A percentile compares a stretch with the other conserved stretches of the same genome.
Conservation (phyloP, 352 stramenopile genomes). For the Pilasporangium apinafurcum region DNA sequence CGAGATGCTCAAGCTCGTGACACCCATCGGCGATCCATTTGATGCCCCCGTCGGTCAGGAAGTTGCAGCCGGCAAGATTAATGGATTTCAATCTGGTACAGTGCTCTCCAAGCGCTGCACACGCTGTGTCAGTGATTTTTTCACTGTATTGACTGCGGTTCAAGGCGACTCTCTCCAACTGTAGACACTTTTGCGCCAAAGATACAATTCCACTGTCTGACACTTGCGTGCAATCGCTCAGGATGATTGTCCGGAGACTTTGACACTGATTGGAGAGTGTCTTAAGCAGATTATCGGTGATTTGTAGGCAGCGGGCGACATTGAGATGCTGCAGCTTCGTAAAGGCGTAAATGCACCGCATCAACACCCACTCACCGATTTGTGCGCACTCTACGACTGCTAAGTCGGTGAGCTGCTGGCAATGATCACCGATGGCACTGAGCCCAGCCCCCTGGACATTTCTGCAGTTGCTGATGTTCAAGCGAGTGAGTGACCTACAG, state of each 20-base stretch:
- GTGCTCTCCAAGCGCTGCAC: conserved; percentile 70
- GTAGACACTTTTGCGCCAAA: conserved; percentile 65
- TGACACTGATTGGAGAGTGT: conserved; percentile 69
- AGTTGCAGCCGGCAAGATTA: conserved; percentile 76
- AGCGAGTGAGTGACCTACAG: conserved; percentile 32
- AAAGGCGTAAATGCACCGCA: conserved; percentile 58
- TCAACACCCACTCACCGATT: conserved; percentile 63
- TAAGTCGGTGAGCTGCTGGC: conserved; percentile 24
- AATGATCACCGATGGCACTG: conserved; percentile 56
- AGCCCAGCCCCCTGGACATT: conserved; percentile 52
- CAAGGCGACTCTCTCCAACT: conserved; percentile 70
- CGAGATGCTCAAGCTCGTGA: conserved; percentile 60
- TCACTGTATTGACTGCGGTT: conserved; percentile 51
- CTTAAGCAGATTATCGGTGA: conserved; percentile 83
- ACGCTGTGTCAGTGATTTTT: conserved; percentile 85
- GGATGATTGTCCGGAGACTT: conserved; percentile 52
- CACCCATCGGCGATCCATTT: conserved; percentile 85
- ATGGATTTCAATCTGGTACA: conserved; percentile 49
- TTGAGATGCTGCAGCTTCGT: conserved; percentile 40
- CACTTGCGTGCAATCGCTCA: conserved; percentile 74
- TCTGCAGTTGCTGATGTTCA: conserved; percentile 46
- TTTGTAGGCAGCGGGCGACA: conserved; percentile 70
- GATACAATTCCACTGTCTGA: conserved; percentile 83
- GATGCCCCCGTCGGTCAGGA: conserved; percentile 87
- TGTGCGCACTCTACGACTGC: conserved; percentile 47